Evolutionary conservation across 345 rosid genomes (phyloP).

Genomic region (Eucalyptus camaldulensis): DNA sequence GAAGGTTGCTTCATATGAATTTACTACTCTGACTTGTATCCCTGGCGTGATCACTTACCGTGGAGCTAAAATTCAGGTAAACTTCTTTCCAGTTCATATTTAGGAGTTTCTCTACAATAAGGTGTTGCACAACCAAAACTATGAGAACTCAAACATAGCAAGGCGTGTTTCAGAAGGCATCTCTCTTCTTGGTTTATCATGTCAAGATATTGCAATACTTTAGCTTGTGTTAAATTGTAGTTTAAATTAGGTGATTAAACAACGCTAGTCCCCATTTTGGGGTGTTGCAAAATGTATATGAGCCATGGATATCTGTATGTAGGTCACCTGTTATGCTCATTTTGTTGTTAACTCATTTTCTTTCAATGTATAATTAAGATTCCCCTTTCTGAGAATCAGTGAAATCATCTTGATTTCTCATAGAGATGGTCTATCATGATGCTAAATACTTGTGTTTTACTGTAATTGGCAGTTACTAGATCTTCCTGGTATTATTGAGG

Average conservation of each 20-base stretch:
- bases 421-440: neutral
- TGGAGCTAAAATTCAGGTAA: conserved; percentile 98
- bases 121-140: neutral
- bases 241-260: neutral
- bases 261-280: neutral
- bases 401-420: neutral
- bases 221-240: neutral
- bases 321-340: neutral
- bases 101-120: neutral
- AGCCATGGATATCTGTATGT: neutral
- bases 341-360: neutral
- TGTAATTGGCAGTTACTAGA: conserved; percentile 62
- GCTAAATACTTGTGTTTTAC: neutral
- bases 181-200: neutral
- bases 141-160: neutral
- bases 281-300: neutral
- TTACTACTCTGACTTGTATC: conserved; percentile 94
- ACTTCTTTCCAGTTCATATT: neutral
- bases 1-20: conserved; percentile 98
- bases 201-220: neutral
- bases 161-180: neutral
- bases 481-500: conserved; percentile 98
- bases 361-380: neutral
- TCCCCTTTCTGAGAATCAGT: neutral
- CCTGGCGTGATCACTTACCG: conserved; percentile 89